These are phyloP conservation scores for Sugiyamaella japonica DNA, from an alignment of 1,139 yeast species.

Conservation along the genomic window DNA sequence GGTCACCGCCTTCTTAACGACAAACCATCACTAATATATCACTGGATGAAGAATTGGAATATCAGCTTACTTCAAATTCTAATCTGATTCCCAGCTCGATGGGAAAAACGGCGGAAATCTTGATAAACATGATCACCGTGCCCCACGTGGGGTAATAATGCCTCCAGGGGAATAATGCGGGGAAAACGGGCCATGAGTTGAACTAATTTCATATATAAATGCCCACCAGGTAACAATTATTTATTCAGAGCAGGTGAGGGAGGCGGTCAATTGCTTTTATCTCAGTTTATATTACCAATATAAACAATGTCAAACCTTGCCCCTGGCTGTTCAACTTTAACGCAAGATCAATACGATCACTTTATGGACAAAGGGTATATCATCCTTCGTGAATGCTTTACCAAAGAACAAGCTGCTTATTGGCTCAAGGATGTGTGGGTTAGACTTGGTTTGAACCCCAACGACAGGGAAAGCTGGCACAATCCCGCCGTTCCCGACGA, in stretches of 20 bases:
- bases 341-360: constrained; percentile 16
- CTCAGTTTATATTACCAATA: not conserved
- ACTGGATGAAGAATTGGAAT: too few relatives aligned
- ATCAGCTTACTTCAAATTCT: not conserved
- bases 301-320: constrained; percentile 10
- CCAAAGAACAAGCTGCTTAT: constrained; percentile 19
- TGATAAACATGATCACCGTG: not conserved
- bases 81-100: not conserved
- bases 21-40: too few relatives aligned
- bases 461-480: constrained; percentile 17
- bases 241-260: too few relatives aligned
- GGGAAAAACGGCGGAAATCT: not conserved
- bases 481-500: constrained; percentile 15
- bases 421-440: constrained; percentile 21
- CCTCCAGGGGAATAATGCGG: not conserved
- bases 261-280: too few relatives aligned
- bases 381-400: constrained; percentile 18
- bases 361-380: constrained; percentile 17
- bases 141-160: constrained; percentile 1
- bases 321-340: constrained; percentile 17
- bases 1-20: too few relatives aligned
- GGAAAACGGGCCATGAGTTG: not conserved
- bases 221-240: not conserved
- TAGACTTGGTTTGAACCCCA: constrained; percentile 18
- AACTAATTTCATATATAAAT: not conserved